These are phyloP conservation scores for Aspergillus novoparasiticus DNA, from an alignment of 2,329 filamentous ascomycete species.

Conservation along the genomic window DNA sequence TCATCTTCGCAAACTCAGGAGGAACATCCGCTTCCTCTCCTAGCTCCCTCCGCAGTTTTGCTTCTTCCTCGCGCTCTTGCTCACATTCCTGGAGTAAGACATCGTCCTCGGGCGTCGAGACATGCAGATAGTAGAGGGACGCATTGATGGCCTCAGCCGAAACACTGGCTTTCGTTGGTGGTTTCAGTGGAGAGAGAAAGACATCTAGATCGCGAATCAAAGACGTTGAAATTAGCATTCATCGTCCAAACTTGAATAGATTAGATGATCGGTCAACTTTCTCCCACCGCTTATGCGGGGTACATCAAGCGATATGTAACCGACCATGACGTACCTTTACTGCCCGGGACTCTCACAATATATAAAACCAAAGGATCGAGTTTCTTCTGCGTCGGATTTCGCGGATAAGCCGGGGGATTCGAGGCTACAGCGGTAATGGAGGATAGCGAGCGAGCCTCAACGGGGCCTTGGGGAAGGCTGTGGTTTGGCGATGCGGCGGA, in stretches of 20 bases:
- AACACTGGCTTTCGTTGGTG: slow-evolving; percentile 78
- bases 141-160: slow-evolving; percentile 83
- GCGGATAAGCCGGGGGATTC: slow-evolving; percentile 83
- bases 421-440: slow-evolving; percentile 77
- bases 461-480: slow-evolving; percentile 33
- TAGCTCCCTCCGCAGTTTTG: slow-evolving; percentile 27
- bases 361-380: slow-evolving; percentile 80
- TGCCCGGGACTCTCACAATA: slow-evolving; percentile 90
- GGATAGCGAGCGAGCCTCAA: slow-evolving; percentile 83
- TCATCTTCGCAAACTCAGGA: slow-evolving; percentile 37
- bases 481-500: slow-evolving; percentile 23
- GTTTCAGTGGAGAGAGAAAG: slow-evolving; percentile 88
- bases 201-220: slow-evolving; percentile 65
- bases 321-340: slow-evolving; percentile 63
- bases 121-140: slow-evolving; percentile 89
- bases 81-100: slow-evolving; percentile 43
- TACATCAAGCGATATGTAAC: not conserved
- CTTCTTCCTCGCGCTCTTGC: slow-evolving; percentile 36
- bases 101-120: slow-evolving; percentile 65
- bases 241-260: not conserved
- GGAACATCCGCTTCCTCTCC: slow-evolving; percentile 25
- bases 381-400: slow-evolving; percentile 69
- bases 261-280: not conserved
- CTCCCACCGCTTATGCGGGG: slow-evolving; percentile 13
- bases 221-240: slow-evolving; percentile 15